Conservation (phyloP, 768 basidiomycete genomes). For the Tylopilus sp. region DNA sequence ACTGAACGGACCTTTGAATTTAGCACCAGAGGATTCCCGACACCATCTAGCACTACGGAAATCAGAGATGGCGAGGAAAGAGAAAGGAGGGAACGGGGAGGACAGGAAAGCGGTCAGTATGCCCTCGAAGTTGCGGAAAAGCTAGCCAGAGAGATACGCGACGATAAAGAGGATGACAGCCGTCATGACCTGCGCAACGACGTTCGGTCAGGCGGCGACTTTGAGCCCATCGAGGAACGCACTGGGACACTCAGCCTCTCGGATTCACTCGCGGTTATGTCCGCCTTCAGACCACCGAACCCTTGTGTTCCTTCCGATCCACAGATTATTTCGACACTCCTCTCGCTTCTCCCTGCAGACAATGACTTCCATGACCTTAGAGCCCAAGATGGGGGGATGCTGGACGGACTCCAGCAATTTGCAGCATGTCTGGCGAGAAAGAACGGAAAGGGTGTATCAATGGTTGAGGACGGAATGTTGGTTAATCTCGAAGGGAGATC, state of each 20-base stretch:
- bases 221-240: conserved; percentile 49
- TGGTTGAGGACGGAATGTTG: conserved; percentile 40
- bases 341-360: conserved; percentile 62
- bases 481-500: conserved; percentile 60
- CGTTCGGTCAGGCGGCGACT: background rate
- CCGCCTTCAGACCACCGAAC: conserved; percentile 72
- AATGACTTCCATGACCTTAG: conserved; percentile 59
- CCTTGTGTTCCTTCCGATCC: conserved; percentile 87
- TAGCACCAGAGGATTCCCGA: conserved; percentile 49
- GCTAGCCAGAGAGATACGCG: conserved; percentile 48
- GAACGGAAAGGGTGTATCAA: conserved; percentile 32
- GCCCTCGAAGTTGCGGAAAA: conserved; percentile 55
- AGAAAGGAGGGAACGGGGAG: conserved; percentile 18
- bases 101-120: conserved; percentile 35
- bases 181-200: conserved; percentile 5
- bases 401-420: conserved; percentile 73
- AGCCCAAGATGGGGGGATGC: conserved; percentile 48
- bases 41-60: conserved; percentile 45
- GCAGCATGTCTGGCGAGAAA: conserved; percentile 43
- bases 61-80: conserved; percentile 35
- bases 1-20: conserved; percentile 92
- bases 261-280: conserved; percentile 58
- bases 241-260: conserved; percentile 62
- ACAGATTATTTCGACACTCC: conserved; percentile 55
- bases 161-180: conserved; percentile 21